phyloP scores from a whole-genome alignment of 768 basidiomycete genomes.

The Boletus patriciae region DNA sequence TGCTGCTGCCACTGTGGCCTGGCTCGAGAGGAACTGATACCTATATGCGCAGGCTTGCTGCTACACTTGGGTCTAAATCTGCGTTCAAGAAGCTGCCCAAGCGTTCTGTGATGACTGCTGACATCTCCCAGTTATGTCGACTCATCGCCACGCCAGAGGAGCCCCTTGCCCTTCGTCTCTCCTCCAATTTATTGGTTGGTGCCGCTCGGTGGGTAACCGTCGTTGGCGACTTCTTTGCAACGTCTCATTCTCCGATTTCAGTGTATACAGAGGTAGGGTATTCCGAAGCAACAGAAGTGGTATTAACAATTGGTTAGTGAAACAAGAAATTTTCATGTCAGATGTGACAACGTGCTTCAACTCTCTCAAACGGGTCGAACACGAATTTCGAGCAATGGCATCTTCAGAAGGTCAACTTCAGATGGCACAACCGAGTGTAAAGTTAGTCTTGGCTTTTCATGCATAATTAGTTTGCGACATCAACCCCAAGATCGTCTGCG shows the following conservation, averaged over 20 bases:
- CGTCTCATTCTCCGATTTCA: constrained; percentile 18
- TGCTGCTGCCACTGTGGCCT: not conserved
- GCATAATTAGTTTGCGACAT: not conserved
- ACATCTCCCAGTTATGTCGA: constrained; percentile 77
- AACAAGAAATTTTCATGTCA: constrained; percentile 78
- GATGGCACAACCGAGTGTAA: constrained; percentile 65
- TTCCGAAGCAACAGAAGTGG: not conserved
- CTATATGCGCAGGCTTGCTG: constrained; percentile 68
- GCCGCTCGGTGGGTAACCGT: constrained; percentile 66
- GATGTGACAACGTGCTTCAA: constrained; percentile 80
- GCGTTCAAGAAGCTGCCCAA: constrained; percentile 80
- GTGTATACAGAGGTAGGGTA: constrained; percentile 49
- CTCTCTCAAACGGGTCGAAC: constrained; percentile 74
- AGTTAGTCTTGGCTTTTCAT: constrained; percentile 42
- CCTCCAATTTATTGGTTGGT: constrained; percentile 87
- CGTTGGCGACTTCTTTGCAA: not conserved
- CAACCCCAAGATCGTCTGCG: constrained; percentile 43
- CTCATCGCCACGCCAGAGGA: constrained; percentile 82
- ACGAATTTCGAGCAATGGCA: constrained; percentile 54
- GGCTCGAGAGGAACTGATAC: constrained; percentile 5
- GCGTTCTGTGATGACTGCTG: constrained; percentile 79
- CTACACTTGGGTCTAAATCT: constrained; percentile 87
- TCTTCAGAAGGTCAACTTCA: constrained; percentile 57
- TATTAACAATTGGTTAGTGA: constrained; percentile 48
- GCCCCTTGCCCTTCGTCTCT: constrained; percentile 81